Percentiles rank a stretch among this genome's conserved stretches.
These are phyloP conservation scores for Bothriochloa decipiens DNA, from an alignment of 176 grass and related monocot species.

Conservation along the genomic window DNA sequence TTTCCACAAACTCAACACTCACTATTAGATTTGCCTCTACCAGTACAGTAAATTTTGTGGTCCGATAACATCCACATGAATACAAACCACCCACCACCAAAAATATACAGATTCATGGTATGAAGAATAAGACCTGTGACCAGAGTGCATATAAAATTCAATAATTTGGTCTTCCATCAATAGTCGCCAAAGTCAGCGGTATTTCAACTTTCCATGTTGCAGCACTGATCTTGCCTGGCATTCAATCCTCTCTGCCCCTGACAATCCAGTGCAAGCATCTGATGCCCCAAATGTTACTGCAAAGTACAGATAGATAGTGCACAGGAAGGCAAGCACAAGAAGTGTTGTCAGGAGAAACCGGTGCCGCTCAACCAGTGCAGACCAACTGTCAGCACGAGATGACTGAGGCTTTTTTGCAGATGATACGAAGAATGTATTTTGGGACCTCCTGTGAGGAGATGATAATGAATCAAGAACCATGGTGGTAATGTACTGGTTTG, in stretches of 20 bases:
- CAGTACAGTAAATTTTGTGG: neutral
- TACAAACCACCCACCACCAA: conserved; percentile 41
- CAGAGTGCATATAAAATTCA: conserved; percentile 33
- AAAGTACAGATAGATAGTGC: conserved; percentile 95
- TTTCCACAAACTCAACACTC: conserved; percentile 31
- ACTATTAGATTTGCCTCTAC: conserved; percentile 23
- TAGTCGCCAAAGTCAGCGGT: conserved; percentile 36
- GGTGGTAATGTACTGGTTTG: neutral
- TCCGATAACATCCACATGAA: conserved; percentile 31
- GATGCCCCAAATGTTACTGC: conserved; percentile 69
- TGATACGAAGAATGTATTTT: conserved; percentile 65
- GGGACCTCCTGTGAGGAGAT: conserved; percentile 83
- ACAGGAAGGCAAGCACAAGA: conserved; percentile 76
- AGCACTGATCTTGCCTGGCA: conserved; percentile 70
- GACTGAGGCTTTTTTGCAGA: conserved; percentile 59
- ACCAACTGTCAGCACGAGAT: conserved; percentile 79
- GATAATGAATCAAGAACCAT: conserved; percentile 95
- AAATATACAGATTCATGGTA: conserved; percentile 51
- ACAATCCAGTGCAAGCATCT: conserved; percentile 62
- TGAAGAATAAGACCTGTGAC: conserved; percentile 31
- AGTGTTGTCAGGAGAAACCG: conserved; percentile 85
- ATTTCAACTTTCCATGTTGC: conserved; percentile 79
- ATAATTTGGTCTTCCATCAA: conserved; percentile 29
- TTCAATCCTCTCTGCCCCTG: conserved; percentile 54
- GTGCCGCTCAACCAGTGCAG: conserved; percentile 73